Evolutionary conservation across 495 filamentous ascomycete genomes (phyloP).

Genomic region (Delitschia confertaspora): DNA sequence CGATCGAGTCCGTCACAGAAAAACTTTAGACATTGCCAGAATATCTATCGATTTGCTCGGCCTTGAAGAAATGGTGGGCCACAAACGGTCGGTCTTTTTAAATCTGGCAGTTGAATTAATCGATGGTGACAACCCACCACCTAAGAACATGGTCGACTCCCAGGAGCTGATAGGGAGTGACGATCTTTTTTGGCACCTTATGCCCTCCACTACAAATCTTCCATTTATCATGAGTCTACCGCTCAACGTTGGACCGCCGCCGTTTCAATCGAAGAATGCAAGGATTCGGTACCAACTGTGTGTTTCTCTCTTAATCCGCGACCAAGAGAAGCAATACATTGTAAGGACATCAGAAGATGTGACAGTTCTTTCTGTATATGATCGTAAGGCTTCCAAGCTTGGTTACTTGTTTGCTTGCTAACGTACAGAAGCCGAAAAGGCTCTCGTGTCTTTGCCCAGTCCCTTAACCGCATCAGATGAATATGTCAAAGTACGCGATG

Average conservation of each 20-base stretch:
- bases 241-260: constrained; percentile 46
- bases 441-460: constrained; percentile 43
- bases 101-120: constrained; percentile 44
- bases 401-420: constrained; percentile 24
- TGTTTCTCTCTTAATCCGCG: constrained; percentile 35
- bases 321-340: constrained; percentile 35
- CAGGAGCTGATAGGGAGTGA: constrained; percentile 26
- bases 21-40: constrained; percentile 34
- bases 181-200: constrained; percentile 41
- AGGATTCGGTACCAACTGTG: constrained; percentile 44
- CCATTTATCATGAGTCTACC: constrained; percentile 48
- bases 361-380: constrained; percentile 33
- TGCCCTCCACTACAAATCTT: constrained; percentile 38
- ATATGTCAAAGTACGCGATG: constrained; percentile 33
- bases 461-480: constrained; percentile 46
- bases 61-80: constrained; percentile 40
- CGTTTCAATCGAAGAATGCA: constrained; percentile 44
- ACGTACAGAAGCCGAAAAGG: constrained; percentile 41
- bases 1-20: constrained; percentile 28
- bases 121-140: constrained; percentile 43
- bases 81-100: constrained; percentile 41
- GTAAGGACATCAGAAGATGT: constrained; percentile 37
- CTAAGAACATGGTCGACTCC: constrained; percentile 40
- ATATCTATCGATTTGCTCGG: constrained; percentile 46
- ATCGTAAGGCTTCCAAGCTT: constrained; percentile 26